These are phyloP conservation scores for Cystobasidium pallidum DNA, from an alignment of 1,284 basidiomycete genomes.

Conservation along the genomic window DNA sequence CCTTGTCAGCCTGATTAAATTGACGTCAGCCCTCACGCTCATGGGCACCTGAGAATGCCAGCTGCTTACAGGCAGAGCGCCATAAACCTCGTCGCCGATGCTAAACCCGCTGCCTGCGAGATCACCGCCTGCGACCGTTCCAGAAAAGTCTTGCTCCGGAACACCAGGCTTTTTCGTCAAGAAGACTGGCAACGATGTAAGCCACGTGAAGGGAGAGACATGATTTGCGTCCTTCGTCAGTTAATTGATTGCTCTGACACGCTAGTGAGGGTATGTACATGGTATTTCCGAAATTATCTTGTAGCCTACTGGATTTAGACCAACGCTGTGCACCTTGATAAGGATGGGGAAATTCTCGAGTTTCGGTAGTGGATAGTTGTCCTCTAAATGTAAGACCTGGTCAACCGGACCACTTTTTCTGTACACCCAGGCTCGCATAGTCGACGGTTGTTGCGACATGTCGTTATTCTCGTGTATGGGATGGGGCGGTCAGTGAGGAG, in stretches of 20 bases:
- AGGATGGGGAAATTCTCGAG: constrained; percentile 36
- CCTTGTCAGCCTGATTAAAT: constrained; percentile 19
- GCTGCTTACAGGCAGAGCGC: constrained; percentile 53
- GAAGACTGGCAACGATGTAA: constrained; percentile 50
- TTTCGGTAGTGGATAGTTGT: constrained; percentile 39
- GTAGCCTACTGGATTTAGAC: constrained; percentile 45
- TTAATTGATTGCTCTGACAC: not conserved
- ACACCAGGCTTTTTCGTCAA: constrained; percentile 62
- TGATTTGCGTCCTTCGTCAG: not conserved
- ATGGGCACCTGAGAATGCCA: not conserved
- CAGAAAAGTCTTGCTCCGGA: constrained; percentile 67
- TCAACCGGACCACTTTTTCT: constrained; percentile 40
- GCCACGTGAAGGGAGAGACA: not conserved
- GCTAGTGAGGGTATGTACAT: not conserved
- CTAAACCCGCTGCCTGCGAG: constrained; percentile 60
- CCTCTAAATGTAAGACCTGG: constrained; percentile 47
- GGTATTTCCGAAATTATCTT: constrained; percentile 37
- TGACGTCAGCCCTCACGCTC: not conserved
- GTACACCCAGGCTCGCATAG: constrained; percentile 43
- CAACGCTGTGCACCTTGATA: constrained; percentile 43
- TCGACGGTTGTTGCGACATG: constrained; percentile 15
- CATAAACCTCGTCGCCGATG: constrained; percentile 67
- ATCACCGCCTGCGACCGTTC: constrained; percentile 64
- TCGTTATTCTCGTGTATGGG: not conserved
- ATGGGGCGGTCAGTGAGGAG: too few relatives aligned